These are phyloP conservation scores for Mortierella polycephala DNA, from an alignment of 371 early-diverging fungal species.

Conservation along the genomic window DNA sequence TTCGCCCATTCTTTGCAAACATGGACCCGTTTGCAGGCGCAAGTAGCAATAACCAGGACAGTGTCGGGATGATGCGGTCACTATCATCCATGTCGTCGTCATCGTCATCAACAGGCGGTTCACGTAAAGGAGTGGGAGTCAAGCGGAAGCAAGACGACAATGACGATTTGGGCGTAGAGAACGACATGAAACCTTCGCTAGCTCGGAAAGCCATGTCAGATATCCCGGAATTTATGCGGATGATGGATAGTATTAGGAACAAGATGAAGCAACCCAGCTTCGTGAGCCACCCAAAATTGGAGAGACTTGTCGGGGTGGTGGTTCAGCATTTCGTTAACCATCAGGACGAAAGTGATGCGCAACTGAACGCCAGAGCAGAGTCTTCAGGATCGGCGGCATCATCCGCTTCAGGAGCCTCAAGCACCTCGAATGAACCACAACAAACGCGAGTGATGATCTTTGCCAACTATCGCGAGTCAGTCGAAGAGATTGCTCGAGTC, in stretches of 20 bases:
- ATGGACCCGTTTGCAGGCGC: conserved; percentile 49
- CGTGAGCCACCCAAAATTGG: conserved; percentile 88
- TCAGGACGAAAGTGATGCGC: conserved; percentile 38
- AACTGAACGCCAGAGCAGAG: conserved; percentile 13
- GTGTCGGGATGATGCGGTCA: too few species aligned
- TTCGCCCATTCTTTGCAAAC: conserved; percentile 64
- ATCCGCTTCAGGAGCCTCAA: not conserved
- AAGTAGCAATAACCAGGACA: not conserved
- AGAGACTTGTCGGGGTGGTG: conserved; percentile 69
- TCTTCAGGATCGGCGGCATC: not conserved
- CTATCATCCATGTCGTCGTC: too few species aligned
- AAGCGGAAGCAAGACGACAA: conserved; percentile 2
- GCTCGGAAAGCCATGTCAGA: conserved; percentile 54
- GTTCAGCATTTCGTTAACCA: conserved; percentile 72
- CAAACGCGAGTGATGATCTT: conserved; percentile 90
- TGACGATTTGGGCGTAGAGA: conserved; percentile 10
- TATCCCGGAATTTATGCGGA: conserved; percentile 48
- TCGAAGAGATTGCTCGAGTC: conserved; percentile 82
- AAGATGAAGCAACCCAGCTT: conserved; percentile 60
- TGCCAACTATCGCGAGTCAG: conserved; percentile 87
- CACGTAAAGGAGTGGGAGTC: conserved; percentile 10
- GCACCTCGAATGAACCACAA: not conserved
- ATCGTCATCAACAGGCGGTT: not conserved
- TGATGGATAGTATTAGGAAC: conserved; percentile 55
- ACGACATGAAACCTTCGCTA: conserved; percentile 38